These are phyloP conservation scores for Myxozyma melibiosi DNA, from an alignment of 805 yeast species.

Conservation along the genomic window DNA sequence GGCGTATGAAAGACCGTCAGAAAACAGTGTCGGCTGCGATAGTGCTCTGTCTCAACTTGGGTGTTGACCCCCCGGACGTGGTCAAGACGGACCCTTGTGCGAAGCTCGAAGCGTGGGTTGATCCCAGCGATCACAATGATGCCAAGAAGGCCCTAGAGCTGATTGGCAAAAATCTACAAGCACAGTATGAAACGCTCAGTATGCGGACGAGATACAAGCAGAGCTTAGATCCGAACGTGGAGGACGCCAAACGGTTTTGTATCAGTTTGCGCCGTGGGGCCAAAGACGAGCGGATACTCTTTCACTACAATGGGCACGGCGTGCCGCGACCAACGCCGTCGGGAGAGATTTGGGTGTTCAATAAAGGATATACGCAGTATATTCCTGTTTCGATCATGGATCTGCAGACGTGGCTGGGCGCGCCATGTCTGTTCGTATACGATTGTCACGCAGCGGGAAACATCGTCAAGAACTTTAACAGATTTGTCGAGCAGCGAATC, in stretches of 20 bases:
- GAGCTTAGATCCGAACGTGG: slow-evolving; percentile 91
- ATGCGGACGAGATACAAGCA: slow-evolving; percentile 88
- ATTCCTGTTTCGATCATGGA: slow-evolving; percentile 96
- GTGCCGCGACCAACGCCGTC: slow-evolving; percentile 96
- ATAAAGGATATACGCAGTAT: slow-evolving; percentile 94
- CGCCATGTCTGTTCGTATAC: slow-evolving; percentile 92
- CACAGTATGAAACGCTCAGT: slow-evolving; percentile 86
- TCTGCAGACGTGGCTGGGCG: slow-evolving; percentile 95
- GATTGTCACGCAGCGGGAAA: slow-evolving; percentile 96
- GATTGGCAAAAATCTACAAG: slow-evolving; percentile 83
- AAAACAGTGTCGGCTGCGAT: slow-evolving; percentile 93
- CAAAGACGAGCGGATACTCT: slow-evolving; percentile 87
- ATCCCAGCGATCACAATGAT: slow-evolving; percentile 75
- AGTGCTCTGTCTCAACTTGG: slow-evolving; percentile 84
- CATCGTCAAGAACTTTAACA: slow-evolving; percentile 83
- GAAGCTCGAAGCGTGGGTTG: slow-evolving; percentile 88
- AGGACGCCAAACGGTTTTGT: slow-evolving; percentile 90
- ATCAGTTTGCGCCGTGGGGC: slow-evolving; percentile 86
- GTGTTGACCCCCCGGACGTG: slow-evolving; percentile 97
- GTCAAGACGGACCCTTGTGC: slow-evolving; percentile 93
- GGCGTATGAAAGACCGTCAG: slow-evolving; percentile 92
- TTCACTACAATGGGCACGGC: slow-evolving; percentile 98
- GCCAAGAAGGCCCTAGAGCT: slow-evolving; percentile 88
- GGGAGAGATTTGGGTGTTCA: slow-evolving; percentile 98
- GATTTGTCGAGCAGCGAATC: slow-evolving; percentile 85